Conservation (phyloP, 768 basidiomycete species). For the Rhodosporidiobolus odoratus region DNA sequence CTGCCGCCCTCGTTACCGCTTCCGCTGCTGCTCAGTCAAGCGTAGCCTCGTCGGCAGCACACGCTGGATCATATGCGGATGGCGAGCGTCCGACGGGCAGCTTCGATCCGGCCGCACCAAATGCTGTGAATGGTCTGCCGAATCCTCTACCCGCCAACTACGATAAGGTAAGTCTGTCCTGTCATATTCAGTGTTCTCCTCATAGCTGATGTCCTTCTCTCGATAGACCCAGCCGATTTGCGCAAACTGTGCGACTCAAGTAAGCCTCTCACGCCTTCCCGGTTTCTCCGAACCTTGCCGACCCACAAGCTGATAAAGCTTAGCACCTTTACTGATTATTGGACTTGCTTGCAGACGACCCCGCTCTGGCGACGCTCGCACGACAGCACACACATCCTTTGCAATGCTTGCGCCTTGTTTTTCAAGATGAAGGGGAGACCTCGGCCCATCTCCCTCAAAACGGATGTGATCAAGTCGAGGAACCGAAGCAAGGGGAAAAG, state of each 20-base stretch:
- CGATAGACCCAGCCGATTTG: conserved; percentile 38
- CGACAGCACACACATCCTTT: conserved; percentile 41
- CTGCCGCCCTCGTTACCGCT: conserved; percentile 3
- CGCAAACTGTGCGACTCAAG: conserved; percentile 39
- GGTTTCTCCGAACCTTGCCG: not conserved
- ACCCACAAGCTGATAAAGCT: not conserved
- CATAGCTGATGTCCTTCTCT: not conserved
- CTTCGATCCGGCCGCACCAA: conserved; percentile 32
- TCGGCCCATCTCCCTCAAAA: conserved; percentile 43
- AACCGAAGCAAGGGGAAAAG: conserved; percentile 42
- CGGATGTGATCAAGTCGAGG: conserved; percentile 43
- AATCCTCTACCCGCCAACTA: conserved; percentile 30
- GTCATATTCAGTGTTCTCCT: not conserved
- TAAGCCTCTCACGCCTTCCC: not conserved
- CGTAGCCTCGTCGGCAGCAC: not conserved
- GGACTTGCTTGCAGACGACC: conserved; percentile 30
- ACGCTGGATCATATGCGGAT: not conserved
- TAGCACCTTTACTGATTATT: not conserved
- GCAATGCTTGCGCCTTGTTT: conserved; percentile 44
- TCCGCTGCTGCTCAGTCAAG: not conserved
- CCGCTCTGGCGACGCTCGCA: conserved; percentile 43
- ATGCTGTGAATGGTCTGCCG: conserved; percentile 27
- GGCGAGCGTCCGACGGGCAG: conserved; percentile 1
- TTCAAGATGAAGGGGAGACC: conserved; percentile 43
- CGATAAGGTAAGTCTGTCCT: conserved; percentile 21